A percentile compares a stretch with the other conserved stretches of the same genome.
These are phyloP conservation scores for Angomonas deanei DNA, from an alignment of 208 protist species.

Conservation along the genomic window DNA sequence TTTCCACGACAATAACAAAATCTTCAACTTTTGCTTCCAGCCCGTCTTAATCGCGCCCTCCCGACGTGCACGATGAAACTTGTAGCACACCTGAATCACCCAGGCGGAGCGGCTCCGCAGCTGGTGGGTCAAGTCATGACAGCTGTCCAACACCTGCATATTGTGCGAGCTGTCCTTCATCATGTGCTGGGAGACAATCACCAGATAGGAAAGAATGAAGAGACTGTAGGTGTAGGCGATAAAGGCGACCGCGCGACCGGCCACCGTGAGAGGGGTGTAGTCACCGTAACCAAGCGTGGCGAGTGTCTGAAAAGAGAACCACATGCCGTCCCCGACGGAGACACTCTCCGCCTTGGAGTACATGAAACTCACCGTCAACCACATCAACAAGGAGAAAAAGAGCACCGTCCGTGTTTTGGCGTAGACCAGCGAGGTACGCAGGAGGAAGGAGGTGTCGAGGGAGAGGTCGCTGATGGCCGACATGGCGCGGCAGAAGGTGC, in stretches of 20 bases:
- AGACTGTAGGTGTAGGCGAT: slow-evolving; percentile 38
- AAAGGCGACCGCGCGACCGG: slow-evolving; percentile 36
- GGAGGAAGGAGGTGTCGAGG: slow-evolving; percentile 51
- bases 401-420: slow-evolving; percentile 20
- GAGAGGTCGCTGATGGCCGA: slow-evolving; percentile 38
- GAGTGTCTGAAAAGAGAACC: slow-evolving; percentile 75
- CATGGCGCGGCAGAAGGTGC: slow-evolving; percentile 67
- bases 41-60: slow-evolving; percentile 9
- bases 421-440: slow-evolving; percentile 58
- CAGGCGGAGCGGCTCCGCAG: slow-evolving; percentile 37
- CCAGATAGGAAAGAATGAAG: slow-evolving; percentile 35
- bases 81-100: slow-evolving; percentile 52
- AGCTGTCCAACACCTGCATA: slow-evolving; percentile 43
- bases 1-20: slow-evolving; percentile 23
- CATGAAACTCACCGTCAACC: slow-evolving; percentile 47
- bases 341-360: slow-evolving; percentile 41
- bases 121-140: slow-evolving; percentile 39
- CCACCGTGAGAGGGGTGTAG: slow-evolving; percentile 40
- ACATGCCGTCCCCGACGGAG: slow-evolving; percentile 48
- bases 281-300: slow-evolving; percentile 78
- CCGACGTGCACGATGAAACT: slow-evolving; percentile 29
- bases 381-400: slow-evolving; percentile 20
- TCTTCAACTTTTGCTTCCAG: slow-evolving; percentile 20
- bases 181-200: slow-evolving; percentile 27
- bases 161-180: slow-evolving; percentile 27